A percentile compares a stretch with the other conserved stretches of the same genome.
These are phyloP conservation scores for Yamadazyma sp. DNA, from an alignment of 1,139 yeast species.

Conservation along the genomic window DNA sequence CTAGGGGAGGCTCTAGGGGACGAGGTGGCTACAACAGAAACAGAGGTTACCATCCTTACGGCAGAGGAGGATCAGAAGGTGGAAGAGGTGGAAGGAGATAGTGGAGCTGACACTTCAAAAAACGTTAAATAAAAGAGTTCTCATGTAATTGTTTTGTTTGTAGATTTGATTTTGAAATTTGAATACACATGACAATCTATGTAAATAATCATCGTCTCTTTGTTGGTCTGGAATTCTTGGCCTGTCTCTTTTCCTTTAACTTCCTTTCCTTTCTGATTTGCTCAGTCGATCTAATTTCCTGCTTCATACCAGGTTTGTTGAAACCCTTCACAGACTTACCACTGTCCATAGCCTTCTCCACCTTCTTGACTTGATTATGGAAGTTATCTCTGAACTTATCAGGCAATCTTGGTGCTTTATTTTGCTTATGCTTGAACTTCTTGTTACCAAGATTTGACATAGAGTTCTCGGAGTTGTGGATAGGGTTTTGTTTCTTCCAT, in stretches of 20 bases:
- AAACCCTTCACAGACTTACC: constrained; percentile 78
- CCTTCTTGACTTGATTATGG: constrained; percentile 79
- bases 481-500: constrained; percentile 67
- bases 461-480: constrained; percentile 13
- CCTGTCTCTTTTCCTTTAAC: constrained; percentile 66
- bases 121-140: neutral
- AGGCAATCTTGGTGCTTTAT: constrained; percentile 83
- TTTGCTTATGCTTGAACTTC: constrained; percentile 70
- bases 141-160: neutral
- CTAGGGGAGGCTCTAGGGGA: constrained; percentile 28
- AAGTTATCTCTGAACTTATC: constrained; percentile 89
- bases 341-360: constrained; percentile 72
- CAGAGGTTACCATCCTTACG: constrained; percentile 32
- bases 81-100: constrained; percentile 5
- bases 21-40: constrained; percentile 21
- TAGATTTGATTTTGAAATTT: constrained; percentile 1
- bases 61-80: constrained; percentile 21
- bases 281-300: constrained; percentile 67
- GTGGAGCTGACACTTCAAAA: neutral
- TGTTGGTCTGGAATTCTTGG: constrained; percentile 82
- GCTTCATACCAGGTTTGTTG: constrained; percentile 47
- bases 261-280: constrained; percentile 79
- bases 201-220: constrained; percentile 22
- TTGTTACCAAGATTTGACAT: constrained; percentile 26
- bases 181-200: neutral